phyloP scores from a whole-genome alignment of 2,329 filamentous ascomycete genomes.

The Periconia digitata region DNA sequence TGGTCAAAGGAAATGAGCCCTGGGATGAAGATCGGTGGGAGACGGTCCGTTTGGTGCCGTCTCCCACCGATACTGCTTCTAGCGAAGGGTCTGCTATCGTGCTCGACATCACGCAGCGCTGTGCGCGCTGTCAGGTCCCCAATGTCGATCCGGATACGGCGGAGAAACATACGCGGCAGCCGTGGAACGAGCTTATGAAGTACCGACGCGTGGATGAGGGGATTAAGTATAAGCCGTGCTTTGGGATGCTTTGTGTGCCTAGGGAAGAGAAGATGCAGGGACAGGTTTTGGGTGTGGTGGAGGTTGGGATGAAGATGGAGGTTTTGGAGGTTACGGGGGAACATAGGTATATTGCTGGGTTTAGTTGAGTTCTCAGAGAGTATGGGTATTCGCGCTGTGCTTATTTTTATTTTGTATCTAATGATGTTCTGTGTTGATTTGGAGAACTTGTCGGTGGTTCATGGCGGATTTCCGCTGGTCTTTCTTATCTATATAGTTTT shows the following conservation, averaged over 20 bases:
- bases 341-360: constrained; percentile 56
- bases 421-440: no score
- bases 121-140: constrained; percentile 63
- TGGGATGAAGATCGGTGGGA: constrained; percentile 69
- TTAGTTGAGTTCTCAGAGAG: no score
- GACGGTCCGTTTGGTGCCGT: constrained; percentile 49
- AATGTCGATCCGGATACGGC: constrained; percentile 67
- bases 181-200: constrained; percentile 64
- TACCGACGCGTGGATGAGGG: constrained; percentile 63
- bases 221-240: constrained; percentile 65
- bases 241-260: constrained; percentile 67
- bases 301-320: constrained; percentile 61
- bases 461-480: no score
- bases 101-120: constrained; percentile 61
- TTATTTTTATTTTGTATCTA: no score
- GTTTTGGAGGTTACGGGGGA: constrained; percentile 59
- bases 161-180: constrained; percentile 59
- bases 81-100: constrained; percentile 35
- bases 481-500: no score
- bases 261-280: constrained; percentile 58
- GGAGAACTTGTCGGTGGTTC: no score
- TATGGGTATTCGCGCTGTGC: no score
- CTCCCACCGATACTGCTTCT: not conserved
- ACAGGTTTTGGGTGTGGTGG: constrained; percentile 53
- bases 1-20: constrained; percentile 57